Conservation (phyloP, 768 basidiomycete genomes). For the Pilatotrama ljubarskyi region DNA sequence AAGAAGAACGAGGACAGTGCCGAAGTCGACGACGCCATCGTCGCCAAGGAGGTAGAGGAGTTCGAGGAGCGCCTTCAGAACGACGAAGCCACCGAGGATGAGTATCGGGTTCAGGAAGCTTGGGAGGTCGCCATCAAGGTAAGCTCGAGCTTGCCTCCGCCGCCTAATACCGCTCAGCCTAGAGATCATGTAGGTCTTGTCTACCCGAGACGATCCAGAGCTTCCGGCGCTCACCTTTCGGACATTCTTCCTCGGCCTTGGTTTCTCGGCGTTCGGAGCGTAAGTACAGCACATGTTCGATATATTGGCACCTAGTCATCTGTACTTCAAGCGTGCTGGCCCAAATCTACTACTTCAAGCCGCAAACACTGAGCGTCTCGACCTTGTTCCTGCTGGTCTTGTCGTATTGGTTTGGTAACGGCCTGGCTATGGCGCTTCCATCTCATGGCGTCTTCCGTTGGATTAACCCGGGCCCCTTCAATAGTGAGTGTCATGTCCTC, state of each 20-base stretch:
- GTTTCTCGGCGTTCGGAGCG: constrained; percentile 54
- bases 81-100: constrained; percentile 36
- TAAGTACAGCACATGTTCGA: constrained; percentile 34
- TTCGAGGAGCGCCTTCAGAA: constrained; percentile 34
- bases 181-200: constrained; percentile 31
- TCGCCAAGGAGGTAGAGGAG: constrained; percentile 31
- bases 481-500: constrained; percentile 30
- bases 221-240: constrained; percentile 53
- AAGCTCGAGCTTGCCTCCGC: neutral
- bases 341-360: constrained; percentile 41
- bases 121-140: constrained; percentile 45
- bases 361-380: constrained; percentile 50
- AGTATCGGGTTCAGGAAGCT: constrained; percentile 38
- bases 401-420: constrained; percentile 50
- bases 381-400: constrained; percentile 53
- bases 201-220: constrained; percentile 38
- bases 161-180: neutral
- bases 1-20: constrained; percentile 22
- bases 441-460: constrained; percentile 31
- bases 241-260: constrained; percentile 55
- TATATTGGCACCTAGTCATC: neutral
- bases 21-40: constrained; percentile 26
- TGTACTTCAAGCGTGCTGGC: constrained; percentile 29
- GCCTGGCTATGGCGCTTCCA: constrained; percentile 38
- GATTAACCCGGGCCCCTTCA: constrained; percentile 42